Evolutionary conservation across 1,284 basidiomycete species (phyloP).

Genomic region (Wallemia ichthyophaga): DNA sequence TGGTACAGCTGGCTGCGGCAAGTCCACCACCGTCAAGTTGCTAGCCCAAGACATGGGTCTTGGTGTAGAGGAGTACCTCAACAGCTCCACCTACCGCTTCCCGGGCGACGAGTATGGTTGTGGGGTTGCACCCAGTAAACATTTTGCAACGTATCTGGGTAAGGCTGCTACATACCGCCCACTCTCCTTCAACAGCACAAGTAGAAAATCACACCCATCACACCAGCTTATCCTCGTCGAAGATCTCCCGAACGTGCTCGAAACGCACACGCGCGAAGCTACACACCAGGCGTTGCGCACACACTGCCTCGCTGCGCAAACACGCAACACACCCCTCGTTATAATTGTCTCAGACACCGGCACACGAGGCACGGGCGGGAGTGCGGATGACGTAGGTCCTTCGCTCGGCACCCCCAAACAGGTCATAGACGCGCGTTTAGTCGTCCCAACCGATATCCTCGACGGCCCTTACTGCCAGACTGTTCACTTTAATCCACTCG

Average conservation of each 20-base stretch:
- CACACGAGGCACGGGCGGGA: constrained; percentile 31
- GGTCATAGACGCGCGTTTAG: constrained; percentile 34
- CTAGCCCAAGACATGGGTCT: constrained; percentile 43
- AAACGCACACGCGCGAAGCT: constrained; percentile 33
- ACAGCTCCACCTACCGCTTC: constrained; percentile 22
- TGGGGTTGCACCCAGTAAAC: constrained; percentile 5
- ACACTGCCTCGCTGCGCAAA: constrained; percentile 20
- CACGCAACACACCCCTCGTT: constrained; percentile 32
- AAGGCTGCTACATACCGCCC: neutral
- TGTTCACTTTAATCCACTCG: constrained; percentile 69
- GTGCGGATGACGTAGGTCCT: constrained; percentile 16
- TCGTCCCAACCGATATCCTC: constrained; percentile 31
- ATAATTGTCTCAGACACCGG: constrained; percentile 61
- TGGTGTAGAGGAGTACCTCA: constrained; percentile 65
- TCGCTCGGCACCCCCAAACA: constrained; percentile 16
- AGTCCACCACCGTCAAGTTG: constrained; percentile 54
- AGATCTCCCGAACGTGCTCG: constrained; percentile 67
- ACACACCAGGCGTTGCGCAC: constrained; percentile 42
- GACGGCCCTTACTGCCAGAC: constrained; percentile 34
- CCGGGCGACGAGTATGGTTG: constrained; percentile 11
- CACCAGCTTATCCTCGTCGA: constrained; percentile 46
- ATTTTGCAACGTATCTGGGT: constrained; percentile 4
- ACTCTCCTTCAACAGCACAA: constrained; percentile 5
- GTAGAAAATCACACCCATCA: constrained; percentile 15
- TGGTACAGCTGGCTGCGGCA: constrained; percentile 68